Evolutionary conservation across 2,329 filamentous ascomycete species (phyloP).

Genomic region (Verticillium longisporum): DNA sequence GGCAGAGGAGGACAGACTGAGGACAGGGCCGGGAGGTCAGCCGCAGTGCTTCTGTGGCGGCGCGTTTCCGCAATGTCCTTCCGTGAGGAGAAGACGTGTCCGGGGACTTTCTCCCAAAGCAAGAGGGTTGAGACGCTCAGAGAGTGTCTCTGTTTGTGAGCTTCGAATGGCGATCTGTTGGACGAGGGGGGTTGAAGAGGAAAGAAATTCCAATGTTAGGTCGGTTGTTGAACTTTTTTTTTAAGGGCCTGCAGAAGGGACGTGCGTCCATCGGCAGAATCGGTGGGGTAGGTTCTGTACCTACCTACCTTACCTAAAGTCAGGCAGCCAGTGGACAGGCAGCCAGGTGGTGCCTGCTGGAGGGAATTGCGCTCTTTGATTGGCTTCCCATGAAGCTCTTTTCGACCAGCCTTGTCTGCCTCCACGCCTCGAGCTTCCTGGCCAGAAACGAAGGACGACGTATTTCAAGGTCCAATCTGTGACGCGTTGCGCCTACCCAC

Average conservation of each 20-base stretch:
- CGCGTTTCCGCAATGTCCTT: conserved; percentile 81
- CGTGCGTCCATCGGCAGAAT: background rate
- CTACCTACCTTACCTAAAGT: too few species aligned
- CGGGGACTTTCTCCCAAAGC: conserved; percentile 99
- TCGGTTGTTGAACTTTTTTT: conserved; percentile 6
- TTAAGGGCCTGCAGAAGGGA: background rate
- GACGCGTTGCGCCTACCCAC: background rate
- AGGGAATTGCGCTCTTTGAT: background rate
- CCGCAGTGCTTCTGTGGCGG: conserved; percentile 99
- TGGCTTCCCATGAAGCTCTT: background rate
- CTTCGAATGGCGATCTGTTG: conserved; percentile 99
- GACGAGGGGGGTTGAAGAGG: conserved; percentile 72
- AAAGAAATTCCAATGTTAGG: conserved; percentile 22
- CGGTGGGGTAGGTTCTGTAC: background rate
- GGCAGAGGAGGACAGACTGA: conserved; percentile 25
- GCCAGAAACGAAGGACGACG: background rate
- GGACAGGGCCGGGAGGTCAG: conserved; percentile 63
- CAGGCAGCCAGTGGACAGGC: background rate
- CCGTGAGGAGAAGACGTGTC: conserved; percentile 55
- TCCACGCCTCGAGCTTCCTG: background rate
- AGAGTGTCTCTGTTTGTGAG: conserved; percentile 74
- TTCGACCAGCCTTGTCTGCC: background rate
- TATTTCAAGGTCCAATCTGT: background rate
- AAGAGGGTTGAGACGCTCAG: conserved; percentile 30
- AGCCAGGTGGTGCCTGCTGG: background rate